Conservation (phyloP, 441 rosid genomes). For the Rhodomyrtus psidioides region DNA sequence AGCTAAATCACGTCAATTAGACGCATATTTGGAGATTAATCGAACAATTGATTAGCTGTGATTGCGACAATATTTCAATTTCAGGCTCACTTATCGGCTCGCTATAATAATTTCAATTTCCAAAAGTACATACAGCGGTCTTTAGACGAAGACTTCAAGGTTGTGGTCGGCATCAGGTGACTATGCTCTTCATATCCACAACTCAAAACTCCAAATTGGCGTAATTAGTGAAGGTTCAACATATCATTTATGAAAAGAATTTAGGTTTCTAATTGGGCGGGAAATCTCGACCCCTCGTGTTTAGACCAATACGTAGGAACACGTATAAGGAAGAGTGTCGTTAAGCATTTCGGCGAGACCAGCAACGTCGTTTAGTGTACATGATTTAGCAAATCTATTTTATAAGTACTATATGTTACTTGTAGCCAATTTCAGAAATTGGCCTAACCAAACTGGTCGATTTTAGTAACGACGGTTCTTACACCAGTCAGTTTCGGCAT, state of each 20-base stretch:
- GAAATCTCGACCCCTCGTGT: not conserved
- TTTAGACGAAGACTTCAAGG: constrained; percentile 30
- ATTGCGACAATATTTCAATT: not conserved
- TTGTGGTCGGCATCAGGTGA: constrained; percentile 20
- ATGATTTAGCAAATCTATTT: not conserved
- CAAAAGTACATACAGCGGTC: constrained; percentile 23
- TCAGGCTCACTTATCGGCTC: constrained; percentile 26
- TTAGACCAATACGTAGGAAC: not conserved
- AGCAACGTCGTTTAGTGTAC: too few relatives aligned
- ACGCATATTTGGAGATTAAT: not conserved
- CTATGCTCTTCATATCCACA: not conserved
- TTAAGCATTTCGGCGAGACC: too few relatives aligned
- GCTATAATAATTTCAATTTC: constrained; percentile 18
- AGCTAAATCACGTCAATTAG: not conserved
- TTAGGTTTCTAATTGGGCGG: not conserved
- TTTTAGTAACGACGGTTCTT: too few relatives aligned
- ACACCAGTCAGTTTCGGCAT: too few relatives aligned
- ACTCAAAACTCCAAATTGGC: not conserved
- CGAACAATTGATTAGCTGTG: not conserved
- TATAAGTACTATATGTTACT: not conserved
- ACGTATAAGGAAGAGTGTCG: too few relatives aligned
- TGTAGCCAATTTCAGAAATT: too few relatives aligned
- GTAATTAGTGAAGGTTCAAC: not conserved
- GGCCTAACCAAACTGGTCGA: too few relatives aligned
- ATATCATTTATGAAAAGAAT: not conserved